These are phyloP conservation scores for Gynochthodes officinalis DNA, from an alignment of 257 asterid genomes.

Conservation along the genomic window DNA sequence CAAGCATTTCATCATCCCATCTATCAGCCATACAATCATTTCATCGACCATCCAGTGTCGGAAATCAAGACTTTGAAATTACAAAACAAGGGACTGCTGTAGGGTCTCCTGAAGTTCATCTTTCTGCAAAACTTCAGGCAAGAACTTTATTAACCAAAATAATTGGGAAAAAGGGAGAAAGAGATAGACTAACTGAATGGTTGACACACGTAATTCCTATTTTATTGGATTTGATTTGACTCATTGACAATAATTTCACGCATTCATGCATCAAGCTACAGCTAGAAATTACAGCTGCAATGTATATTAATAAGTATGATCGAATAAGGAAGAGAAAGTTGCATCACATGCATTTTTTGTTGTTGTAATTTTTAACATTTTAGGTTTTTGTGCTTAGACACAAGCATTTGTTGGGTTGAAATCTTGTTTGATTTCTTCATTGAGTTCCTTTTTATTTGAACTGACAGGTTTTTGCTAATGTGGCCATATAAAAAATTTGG, in stretches of 20 bases:
- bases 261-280: slow-evolving; percentile 2
- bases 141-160: slow-evolving; percentile 1
- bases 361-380: neutral
- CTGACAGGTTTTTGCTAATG: neutral
- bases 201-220: neutral
- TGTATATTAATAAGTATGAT: neutral
- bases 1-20: slow-evolving; percentile 57
- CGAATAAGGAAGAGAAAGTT: neutral
- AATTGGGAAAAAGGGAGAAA: neutral
- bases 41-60: slow-evolving; percentile 55
- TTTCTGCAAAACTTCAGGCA: slow-evolving; percentile 87
- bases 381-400: neutral
- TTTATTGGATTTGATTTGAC: neutral
- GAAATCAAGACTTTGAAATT: slow-evolving; percentile 71
- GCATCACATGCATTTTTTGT: neutral
- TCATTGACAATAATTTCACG: neutral
- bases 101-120: slow-evolving; percentile 90
- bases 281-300: neutral
- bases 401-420: neutral
- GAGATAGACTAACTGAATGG: neutral
- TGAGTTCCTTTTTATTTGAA: neutral
- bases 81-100: slow-evolving; percentile 75
- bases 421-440: neutral
- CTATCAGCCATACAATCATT: slow-evolving; percentile 68
- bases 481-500: neutral